These are phyloP conservation scores for Theileria luwenshuni DNA, from an alignment of 169 alveolate species.

Conservation along the genomic window DNA sequence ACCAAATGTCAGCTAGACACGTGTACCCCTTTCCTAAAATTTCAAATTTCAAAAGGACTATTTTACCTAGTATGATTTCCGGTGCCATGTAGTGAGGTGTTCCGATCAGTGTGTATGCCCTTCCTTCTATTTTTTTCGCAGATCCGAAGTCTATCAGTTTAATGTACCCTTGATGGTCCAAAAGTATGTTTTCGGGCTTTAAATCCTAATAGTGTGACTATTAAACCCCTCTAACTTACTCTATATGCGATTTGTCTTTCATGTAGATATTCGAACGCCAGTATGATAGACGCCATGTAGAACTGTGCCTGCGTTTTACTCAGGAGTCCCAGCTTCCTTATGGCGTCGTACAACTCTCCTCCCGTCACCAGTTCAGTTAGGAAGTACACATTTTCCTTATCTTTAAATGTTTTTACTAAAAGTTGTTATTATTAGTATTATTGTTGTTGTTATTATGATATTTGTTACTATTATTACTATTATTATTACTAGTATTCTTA, in stretches of 20 bases:
- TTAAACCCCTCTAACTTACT: slow-evolving; percentile 37
- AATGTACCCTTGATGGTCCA: slow-evolving; percentile 94
- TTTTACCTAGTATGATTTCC: slow-evolving; percentile 85
- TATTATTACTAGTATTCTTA: slow-evolving; percentile 1
- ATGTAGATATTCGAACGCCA: slow-evolving; percentile 90
- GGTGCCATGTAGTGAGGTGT: slow-evolving; percentile 98
- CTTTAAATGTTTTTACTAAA: slow-evolving; percentile 89
- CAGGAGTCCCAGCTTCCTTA: slow-evolving; percentile 87
- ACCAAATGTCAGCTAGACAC: slow-evolving; percentile 97
- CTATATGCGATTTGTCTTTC: slow-evolving; percentile 92
- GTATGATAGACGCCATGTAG: slow-evolving; percentile 87
- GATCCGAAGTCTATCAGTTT: slow-evolving; percentile 95
- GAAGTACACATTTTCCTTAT: slow-evolving; percentile 85
- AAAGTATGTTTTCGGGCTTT: slow-evolving; percentile 96
- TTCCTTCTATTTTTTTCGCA: slow-evolving; percentile 90
- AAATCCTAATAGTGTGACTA: slow-evolving; percentile 74
- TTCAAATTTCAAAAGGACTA: slow-evolving; percentile 3
- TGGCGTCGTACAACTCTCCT: slow-evolving; percentile 92
- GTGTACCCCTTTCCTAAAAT: slow-evolving; percentile 95
- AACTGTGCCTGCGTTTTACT: slow-evolving; percentile 89
- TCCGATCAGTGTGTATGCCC: slow-evolving; percentile 93
- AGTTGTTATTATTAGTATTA: neutral
- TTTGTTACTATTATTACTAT: neutral
- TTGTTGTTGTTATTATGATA: neutral
- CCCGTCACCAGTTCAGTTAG: slow-evolving; percentile 92